Evolutionary conservation across 345 rosid species (phyloP), one percentile per base, ranked within the genome.

Genomic region (Noccaea caerulescens): DNA sequence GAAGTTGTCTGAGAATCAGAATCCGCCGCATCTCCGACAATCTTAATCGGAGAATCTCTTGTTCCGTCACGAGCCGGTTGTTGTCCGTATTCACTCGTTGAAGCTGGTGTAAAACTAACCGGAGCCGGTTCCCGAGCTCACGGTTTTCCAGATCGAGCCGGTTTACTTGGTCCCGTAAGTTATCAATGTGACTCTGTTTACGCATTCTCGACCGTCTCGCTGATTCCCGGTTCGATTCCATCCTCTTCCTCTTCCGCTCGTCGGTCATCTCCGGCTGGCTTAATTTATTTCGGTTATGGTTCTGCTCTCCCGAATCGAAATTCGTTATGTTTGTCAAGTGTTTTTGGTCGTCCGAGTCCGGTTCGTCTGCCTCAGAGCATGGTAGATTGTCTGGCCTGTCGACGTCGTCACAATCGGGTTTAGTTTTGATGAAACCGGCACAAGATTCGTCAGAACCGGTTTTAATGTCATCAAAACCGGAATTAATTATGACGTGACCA

Each of bases 141-240:
- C 88, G 87, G 85, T 90, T 93, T 83, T 88, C 85, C 14, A 76
- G 5, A 63, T 74, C 81, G 9, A 93, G 86, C 76, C 80, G 89
- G 86, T 80, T 87, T 83, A 76, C 80, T 81, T 87, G 87, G 82
- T 79, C 84, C 73, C 88, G 72, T 77, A 93, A 68, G 79, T 86
- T 88, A 71, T 90, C 91, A 66, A 84, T 63, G 77, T 93, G 96
- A 78, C 71, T 85, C 73, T 87, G 93, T 71, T 87, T 93, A 64
- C 97, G 85, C 90, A 84, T 84, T 66, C 98, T 80, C 2, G 97
- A 90, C 77, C 98, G 80, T 84, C 88, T 80, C 3, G 98, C 97
- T 10, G 98, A 90, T 68, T 93, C 98, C 79, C 97, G 86, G 88
- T 90, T 93, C 61, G 98, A 93, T 73, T 86, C 66, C 97, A 84